Base-by-base conservation (phyloP, 345 rosid species). In the Turnera subulata region DNA sequence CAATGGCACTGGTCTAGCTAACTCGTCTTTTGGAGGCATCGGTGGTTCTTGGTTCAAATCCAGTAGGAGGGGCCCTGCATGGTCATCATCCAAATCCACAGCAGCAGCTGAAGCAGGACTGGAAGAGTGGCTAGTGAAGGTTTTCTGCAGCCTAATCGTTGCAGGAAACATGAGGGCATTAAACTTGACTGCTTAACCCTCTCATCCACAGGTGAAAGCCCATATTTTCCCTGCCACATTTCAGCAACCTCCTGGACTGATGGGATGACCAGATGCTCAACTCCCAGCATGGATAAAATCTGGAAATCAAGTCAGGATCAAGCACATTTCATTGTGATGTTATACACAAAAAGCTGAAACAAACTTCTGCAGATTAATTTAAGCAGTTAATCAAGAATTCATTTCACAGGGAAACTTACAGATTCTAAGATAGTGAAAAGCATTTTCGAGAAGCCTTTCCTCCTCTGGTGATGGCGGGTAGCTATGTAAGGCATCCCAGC, bases 401-500 rank as follows among this genome's bases (percentile, higher is more conserved):
- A n/a, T 46, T 9, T 46, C 50, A 46, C 21, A 19, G 17, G 24
- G 10, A 26, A 16, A 32, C 66, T 61, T 23, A 69, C 74, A 15
- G 63, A 43, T 56, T 61, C 68, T 4, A 74, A 13, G 0, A 40
- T 42, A 18, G 20, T n/a, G 0, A 49, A 29, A 8, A 74, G 53
- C 12, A 33, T 38, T 1, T 17, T 49, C 20, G 58, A 47, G 67
- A 74, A 37, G 29, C 78, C 66, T 50, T 18, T 35, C 0, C 25
- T 11, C 59, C 78, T 69, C 26, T 42, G 64, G 6, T 39, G 21
- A 2, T 20, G 11, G 2, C 38, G 59, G n/a, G 75, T 74, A 48
- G 55, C 74, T 2, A 74, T 61, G 64, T 21, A 74, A 6, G 78
- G 78, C 78, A 74, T 74, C 47, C 69, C 78, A 1, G 75, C 78